phyloP scores from a whole-genome alignment of 78 protist genomes.

The Dictyostelium purpureum region DNA sequence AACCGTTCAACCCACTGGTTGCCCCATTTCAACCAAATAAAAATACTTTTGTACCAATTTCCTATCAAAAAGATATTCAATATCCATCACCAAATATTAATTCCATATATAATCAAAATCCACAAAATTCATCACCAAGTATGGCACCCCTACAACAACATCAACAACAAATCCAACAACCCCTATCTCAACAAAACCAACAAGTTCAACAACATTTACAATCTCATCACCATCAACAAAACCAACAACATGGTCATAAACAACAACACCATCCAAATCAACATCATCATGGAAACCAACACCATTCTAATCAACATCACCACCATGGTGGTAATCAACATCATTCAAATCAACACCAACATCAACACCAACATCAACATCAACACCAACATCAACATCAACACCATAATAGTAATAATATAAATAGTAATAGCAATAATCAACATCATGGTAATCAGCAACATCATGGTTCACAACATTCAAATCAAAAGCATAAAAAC shows the following conservation, averaged over 20 bases:
- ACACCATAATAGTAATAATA: neutral
- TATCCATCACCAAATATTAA: neutral
- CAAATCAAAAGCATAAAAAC: neutral
- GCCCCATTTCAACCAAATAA: slow-evolving; percentile 73
- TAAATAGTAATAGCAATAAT: too few species aligned
- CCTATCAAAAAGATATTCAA: neutral
- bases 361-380: slow-evolving; percentile 20
- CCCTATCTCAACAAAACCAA: neutral
- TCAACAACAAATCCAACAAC: slow-evolving; percentile 32
- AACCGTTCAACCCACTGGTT: slow-evolving; percentile 71
- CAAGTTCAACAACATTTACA: neutral
- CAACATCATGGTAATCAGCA: neutral
- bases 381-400: neutral
- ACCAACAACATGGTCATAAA: neutral
- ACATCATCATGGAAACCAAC: neutral
- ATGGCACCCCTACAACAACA: slow-evolving; percentile 14
- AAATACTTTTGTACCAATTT: neutral
- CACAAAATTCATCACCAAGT: slow-evolving; percentile 11
- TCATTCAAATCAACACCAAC: neutral
- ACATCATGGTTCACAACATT: neutral
- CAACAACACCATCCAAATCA: neutral
- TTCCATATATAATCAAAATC: too few species aligned
- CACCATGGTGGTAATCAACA: neutral
- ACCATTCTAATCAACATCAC: neutral
- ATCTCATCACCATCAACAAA: neutral